These are phyloP conservation scores for Yamadazyma diddensiae DNA, from an alignment of 1,139 yeast genomes.

Conservation along the genomic window DNA sequence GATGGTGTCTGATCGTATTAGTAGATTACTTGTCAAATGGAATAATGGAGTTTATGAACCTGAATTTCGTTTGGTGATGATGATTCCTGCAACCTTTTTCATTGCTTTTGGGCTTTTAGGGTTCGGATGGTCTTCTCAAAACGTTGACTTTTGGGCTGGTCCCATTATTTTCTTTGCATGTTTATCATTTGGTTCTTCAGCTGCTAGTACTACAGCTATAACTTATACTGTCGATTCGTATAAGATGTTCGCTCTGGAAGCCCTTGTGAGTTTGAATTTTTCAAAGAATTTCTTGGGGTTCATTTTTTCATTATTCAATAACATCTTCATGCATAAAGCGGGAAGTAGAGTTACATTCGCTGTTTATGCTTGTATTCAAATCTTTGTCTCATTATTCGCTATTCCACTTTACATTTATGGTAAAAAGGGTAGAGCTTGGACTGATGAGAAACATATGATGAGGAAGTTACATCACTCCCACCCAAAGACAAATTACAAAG, in stretches of 20 bases:
- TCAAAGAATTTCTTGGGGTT: constrained; percentile 56
- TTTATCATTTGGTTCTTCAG: constrained; percentile 56
- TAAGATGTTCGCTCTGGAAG: constrained; percentile 57
- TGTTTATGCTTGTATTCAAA: constrained; percentile 53
- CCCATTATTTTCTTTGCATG: constrained; percentile 57
- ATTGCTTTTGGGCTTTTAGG: constrained; percentile 55
- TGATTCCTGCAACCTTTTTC: constrained; percentile 47
- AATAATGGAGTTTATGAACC: constrained; percentile 63
- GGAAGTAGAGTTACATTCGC: constrained; percentile 50
- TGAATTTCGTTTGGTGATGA: constrained; percentile 56
- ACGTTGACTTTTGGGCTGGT: constrained; percentile 53
- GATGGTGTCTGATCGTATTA: constrained; percentile 44
- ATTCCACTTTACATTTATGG: constrained; percentile 58
- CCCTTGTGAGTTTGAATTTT: constrained; percentile 55
- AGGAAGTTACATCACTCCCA: constrained; percentile 7
- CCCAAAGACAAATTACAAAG: not conserved
- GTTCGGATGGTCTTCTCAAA: constrained; percentile 57
- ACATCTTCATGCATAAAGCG: constrained; percentile 36
- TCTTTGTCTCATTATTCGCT: constrained; percentile 46
- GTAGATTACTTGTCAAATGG: constrained; percentile 30
- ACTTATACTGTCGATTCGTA: constrained; percentile 61
- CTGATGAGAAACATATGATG: constrained; percentile 40
- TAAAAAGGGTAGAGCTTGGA: constrained; percentile 50
- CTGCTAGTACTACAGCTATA: constrained; percentile 61
- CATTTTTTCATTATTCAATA: constrained; percentile 56